Conservation (phyloP, 495 filamentous ascomycete species). For the Paragyromitra xinjiangensis region DNA sequence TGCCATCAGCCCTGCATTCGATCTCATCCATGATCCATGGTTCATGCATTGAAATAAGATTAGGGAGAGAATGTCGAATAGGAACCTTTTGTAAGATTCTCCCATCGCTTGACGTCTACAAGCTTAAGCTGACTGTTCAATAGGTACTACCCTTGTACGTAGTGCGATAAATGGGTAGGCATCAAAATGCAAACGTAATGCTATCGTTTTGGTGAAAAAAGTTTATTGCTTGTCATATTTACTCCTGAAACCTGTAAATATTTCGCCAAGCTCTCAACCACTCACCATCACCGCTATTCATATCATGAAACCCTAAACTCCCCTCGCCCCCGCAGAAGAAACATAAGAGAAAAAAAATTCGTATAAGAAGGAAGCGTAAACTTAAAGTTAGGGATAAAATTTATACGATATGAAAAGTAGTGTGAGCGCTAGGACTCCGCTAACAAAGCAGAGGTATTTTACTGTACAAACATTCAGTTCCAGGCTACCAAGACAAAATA, state of each 20-base stretch:
- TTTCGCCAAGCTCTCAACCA: constrained; percentile 6
- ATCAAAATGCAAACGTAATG: neutral
- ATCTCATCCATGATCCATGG: constrained; percentile 12
- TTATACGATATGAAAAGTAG: constrained; percentile 25
- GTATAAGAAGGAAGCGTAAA: constrained; percentile 19
- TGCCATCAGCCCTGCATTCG: neutral
- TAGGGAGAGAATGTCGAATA: constrained; percentile 7
- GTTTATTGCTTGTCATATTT: constrained; percentile 10
- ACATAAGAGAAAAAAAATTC: constrained; percentile 19
- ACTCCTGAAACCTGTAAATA: constrained; percentile 1
- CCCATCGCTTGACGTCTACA: neutral
- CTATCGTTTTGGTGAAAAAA: neutral
- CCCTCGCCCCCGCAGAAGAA: constrained; percentile 12
- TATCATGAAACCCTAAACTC: constrained; percentile 19
- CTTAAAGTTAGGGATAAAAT: constrained; percentile 35
- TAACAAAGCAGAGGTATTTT: constrained; percentile 19
- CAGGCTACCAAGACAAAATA: constrained; percentile 8
- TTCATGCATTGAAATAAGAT: constrained; percentile 7
- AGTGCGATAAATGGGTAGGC: neutral
- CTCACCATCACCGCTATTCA: neutral
- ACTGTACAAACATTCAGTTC: constrained; percentile 26
- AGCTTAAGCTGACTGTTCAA: neutral
- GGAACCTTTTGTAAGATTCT: neutral
- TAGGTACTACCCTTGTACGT: neutral
- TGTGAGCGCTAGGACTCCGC: neutral